A percentile compares a stretch with the other conserved stretches of the same genome.
Evolutionary conservation across 2,329 filamentous ascomycete genomes (phyloP).

Genomic region (Stemphylium beticola): DNA sequence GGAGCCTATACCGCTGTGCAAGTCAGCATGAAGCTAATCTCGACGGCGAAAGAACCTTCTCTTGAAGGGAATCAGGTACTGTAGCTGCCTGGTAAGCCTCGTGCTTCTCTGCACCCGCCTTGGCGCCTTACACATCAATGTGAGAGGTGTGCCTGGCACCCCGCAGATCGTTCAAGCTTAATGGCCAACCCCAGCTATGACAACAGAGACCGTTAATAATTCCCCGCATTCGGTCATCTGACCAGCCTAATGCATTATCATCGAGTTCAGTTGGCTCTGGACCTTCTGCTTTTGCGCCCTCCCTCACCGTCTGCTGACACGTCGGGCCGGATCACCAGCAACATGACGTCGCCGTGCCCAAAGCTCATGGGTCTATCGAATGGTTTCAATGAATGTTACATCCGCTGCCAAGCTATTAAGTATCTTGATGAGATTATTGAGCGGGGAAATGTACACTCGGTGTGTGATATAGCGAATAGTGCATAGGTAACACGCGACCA

Average conservation of each 20-base stretch:
- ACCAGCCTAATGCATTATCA: neutral
- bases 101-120: neutral
- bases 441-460: constrained; percentile 40
- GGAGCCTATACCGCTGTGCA: neutral
- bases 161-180: constrained; percentile 14
- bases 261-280: neutral
- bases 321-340: constrained; percentile 3
- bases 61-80: no score
- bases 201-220: neutral
- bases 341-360: constrained; percentile 30
- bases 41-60: no score
- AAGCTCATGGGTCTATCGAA: constrained; percentile 12
- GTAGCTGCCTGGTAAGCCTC: neutral
- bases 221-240: constrained; percentile 8
- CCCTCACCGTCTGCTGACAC: constrained; percentile 9
- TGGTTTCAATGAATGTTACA: constrained; percentile 34
- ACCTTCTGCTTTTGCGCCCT: constrained; percentile 19
- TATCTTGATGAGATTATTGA: constrained; percentile 29
- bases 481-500: constrained; percentile 7
- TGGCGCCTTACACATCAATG: constrained; percentile 3
- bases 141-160: constrained; percentile 1
- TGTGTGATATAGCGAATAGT: constrained; percentile 23
- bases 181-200: constrained; percentile 5
- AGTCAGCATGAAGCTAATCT: neutral
- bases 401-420: constrained; percentile 22